These are phyloP conservation scores for Discostella pseudostelligera DNA, from an alignment of 108 stramenopile genomes.

Conservation along the genomic window DNA sequence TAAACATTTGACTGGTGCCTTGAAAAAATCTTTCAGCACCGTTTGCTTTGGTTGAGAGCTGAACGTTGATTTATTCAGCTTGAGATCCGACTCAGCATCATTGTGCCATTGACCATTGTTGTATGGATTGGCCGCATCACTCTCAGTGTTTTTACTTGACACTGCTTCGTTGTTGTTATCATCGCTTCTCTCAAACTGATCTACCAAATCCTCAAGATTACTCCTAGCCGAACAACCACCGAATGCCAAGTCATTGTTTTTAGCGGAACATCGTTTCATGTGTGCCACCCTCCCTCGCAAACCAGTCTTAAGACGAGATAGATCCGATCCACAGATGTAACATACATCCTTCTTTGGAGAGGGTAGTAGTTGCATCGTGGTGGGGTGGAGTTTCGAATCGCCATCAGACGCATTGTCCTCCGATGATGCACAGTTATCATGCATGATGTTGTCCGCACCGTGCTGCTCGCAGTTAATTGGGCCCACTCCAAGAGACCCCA, in stretches of 20 bases:
- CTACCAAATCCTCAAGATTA: not conserved
- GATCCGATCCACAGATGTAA: conserved; percentile 65
- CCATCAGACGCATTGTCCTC: not conserved
- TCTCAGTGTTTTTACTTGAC: not conserved
- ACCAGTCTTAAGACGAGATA: conserved; percentile 46
- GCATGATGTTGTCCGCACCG: not conserved
- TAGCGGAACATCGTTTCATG: conserved; percentile 80
- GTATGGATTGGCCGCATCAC: not conserved
- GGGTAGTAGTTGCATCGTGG: not conserved
- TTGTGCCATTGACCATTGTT: not conserved
- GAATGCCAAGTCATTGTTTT: conserved; percentile 39
- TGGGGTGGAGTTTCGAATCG: not conserved
- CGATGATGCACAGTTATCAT: not conserved
- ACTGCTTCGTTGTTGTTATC: not conserved
- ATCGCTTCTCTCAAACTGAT: not conserved
- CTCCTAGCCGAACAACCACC: not conserved
- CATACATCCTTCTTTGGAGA: conserved; percentile 44
- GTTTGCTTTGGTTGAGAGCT: conserved; percentile 22
- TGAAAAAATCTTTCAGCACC: conserved; percentile 34
- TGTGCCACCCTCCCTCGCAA: conserved; percentile 67
- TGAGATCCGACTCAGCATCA: conserved; percentile 1
- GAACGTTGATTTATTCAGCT: conserved; percentile 3
- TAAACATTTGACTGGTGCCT: conserved; percentile 38
- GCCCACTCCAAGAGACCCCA: not conserved
- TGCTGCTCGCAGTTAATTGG: not conserved